Percentiles rank a stretch among this genome's conserved stretches.
Evolutionary conservation across 2,329 filamentous ascomycete species (phyloP).

Genomic region (Curvularia spicifera): DNA sequence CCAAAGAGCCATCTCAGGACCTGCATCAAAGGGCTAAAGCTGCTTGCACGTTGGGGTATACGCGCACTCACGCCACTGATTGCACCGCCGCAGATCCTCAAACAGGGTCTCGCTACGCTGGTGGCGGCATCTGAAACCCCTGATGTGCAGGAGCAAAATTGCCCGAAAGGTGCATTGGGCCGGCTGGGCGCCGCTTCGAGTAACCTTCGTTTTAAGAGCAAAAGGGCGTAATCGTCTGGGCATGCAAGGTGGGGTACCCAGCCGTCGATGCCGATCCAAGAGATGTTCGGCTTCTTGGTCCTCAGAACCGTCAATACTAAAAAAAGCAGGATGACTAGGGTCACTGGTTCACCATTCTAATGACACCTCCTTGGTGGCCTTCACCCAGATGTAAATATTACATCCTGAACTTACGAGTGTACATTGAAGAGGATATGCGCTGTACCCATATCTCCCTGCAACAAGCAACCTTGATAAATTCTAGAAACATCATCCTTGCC

Average conservation of each 20-base stretch:
- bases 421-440: background rate
- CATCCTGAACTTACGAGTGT: background rate
- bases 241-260: background rate
- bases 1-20: background rate
- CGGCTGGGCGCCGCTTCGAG: background rate
- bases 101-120: background rate
- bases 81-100: conserved; percentile 4
- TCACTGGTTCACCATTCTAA: background rate
- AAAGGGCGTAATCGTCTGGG: background rate
- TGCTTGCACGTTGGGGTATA: background rate
- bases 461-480: background rate
- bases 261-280: background rate
- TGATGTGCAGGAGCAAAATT: background rate
- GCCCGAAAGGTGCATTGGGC: background rate
- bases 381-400: background rate
- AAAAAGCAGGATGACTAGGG: background rate
- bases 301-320: background rate
- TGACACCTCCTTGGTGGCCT: background rate
- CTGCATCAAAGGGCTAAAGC: background rate
- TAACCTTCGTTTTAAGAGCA: background rate
- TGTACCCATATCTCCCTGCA: background rate
- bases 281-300: background rate
- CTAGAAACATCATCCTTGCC: background rate
- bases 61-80: conserved; percentile 1
- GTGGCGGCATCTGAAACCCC: background rate